phyloP scores from a whole-genome alignment of 345 rosid genomes.

The Erodium maritimum region DNA sequence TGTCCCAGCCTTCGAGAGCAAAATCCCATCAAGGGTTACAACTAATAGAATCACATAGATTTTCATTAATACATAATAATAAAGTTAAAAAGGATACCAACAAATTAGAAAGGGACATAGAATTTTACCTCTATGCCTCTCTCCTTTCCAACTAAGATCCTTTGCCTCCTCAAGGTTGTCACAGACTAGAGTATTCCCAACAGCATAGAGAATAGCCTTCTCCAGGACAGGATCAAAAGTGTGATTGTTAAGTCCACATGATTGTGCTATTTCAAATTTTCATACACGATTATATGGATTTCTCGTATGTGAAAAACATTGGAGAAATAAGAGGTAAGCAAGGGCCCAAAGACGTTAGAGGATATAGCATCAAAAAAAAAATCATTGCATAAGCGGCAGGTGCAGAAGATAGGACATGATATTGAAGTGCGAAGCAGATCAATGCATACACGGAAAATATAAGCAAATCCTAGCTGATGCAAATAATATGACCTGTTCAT shows the following conservation, averaged over 20 bases:
- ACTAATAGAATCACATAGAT: constrained; percentile 31
- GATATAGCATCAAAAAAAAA: neutral
- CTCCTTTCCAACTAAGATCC: constrained; percentile 86
- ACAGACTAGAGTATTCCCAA: constrained; percentile 92
- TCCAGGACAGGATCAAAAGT: constrained; percentile 84
- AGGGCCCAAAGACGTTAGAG: neutral
- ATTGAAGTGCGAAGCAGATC: neutral
- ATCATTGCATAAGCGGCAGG: too few relatives aligned
- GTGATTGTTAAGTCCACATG: constrained; percentile 48
- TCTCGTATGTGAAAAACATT: neutral
- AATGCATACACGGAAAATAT: neutral
- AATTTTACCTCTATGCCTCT: constrained; percentile 70
- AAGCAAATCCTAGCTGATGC: neutral
- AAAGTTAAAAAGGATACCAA: neutral
- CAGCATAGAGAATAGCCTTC: constrained; percentile 89
- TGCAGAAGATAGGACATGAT: too few relatives aligned
- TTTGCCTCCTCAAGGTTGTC: constrained; percentile 97
- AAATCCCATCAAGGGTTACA: constrained; percentile 90
- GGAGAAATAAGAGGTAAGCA: neutral
- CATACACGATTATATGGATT: neutral
- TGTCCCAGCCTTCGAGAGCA: constrained; percentile 91
- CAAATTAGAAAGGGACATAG: constrained; percentile 7
- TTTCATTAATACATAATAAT: neutral
- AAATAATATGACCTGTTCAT: neutral
- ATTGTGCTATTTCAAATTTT: neutral